These are phyloP conservation scores for Cyberlindnera samutprakarnensis DNA, from an alignment of 805 yeast species.

Conservation along the genomic window DNA sequence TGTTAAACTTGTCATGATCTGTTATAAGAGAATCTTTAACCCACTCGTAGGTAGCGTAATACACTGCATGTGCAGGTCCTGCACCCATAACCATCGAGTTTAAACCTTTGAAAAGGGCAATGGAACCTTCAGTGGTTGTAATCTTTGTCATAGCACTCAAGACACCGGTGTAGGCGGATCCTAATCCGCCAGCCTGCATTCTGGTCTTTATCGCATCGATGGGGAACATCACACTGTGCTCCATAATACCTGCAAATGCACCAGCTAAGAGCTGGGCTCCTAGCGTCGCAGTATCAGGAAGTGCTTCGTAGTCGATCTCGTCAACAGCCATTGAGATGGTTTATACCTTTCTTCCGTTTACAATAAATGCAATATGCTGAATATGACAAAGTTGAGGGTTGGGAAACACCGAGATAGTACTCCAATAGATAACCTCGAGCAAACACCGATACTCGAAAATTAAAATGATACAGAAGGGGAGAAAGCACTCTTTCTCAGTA, in stretches of 20 bases:
- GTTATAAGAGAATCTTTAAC: constrained; percentile 35
- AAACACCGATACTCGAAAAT: too few species aligned
- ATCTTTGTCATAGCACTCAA: constrained; percentile 66
- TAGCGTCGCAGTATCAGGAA: constrained; percentile 81
- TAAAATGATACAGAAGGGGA: too few species aligned
- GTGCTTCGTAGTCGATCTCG: constrained; percentile 83
- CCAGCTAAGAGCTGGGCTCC: constrained; percentile 84
- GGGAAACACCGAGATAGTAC: too few species aligned
- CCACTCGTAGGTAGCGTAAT: constrained; percentile 88
- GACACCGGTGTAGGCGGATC: constrained; percentile 37
- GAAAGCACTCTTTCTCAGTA: too few species aligned
- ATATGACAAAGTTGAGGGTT: too few species aligned
- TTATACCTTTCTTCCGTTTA: too few species aligned
- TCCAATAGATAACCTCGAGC: too few species aligned
- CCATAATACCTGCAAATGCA: constrained; percentile 99
- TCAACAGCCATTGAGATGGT: not conserved
- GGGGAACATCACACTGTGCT: constrained; percentile 95
- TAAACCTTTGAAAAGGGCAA: constrained; percentile 89
- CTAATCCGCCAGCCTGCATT: constrained; percentile 57
- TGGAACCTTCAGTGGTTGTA: constrained; percentile 80
- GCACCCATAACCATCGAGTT: constrained; percentile 91
- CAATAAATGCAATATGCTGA: too few species aligned
- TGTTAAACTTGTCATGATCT: constrained; percentile 43
- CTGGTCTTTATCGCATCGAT: constrained; percentile 94
- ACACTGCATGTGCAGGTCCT: constrained; percentile 99